Conservation (phyloP, 345 rosid genomes). For the Camelina hispida region DNA sequence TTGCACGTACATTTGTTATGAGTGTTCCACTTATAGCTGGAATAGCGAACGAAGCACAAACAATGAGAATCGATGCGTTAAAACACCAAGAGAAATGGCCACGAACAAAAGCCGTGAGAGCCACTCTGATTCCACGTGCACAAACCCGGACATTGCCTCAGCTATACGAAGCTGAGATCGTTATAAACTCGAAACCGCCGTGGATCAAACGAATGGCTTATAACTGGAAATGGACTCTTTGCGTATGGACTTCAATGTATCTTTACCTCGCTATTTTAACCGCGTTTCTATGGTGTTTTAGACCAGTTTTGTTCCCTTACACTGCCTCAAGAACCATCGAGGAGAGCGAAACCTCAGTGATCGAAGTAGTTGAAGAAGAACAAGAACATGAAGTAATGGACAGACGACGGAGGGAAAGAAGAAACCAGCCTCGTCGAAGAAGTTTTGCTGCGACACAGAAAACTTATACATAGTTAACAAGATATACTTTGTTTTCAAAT, state of each 20-base stretch:
- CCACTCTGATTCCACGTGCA: conserved; percentile 66
- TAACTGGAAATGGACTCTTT: conserved; percentile 84
- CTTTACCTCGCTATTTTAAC: conserved; percentile 50
- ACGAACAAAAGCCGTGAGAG: conserved; percentile 61
- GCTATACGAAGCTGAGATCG: conserved; percentile 65
- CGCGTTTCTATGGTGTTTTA: conserved; percentile 49
- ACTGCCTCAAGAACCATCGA: neutral
- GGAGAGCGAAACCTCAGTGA: conserved; percentile 4
- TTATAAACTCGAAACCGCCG: conserved; percentile 62
- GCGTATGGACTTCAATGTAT: conserved; percentile 66
- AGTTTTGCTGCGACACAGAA: conserved; percentile 19
- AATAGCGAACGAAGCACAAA: conserved; percentile 68
- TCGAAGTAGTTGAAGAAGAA: conserved; percentile 18
- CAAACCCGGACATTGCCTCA: conserved; percentile 65
- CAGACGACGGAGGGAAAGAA: conserved; percentile 52
- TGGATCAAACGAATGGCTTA: conserved; percentile 64
- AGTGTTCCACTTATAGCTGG: conserved; percentile 67
- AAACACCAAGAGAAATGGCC: conserved; percentile 62
- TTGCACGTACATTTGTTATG: conserved; percentile 58
- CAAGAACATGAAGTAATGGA: conserved; percentile 39
- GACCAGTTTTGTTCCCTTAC: conserved; percentile 52
- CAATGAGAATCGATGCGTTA: conserved; percentile 50
- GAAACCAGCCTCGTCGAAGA: conserved; percentile 45
- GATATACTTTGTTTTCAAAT: conserved; percentile 1
- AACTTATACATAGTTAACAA: conserved; percentile 11